Evolutionary conservation across 345 rosid genomes (phyloP), one percentile per base, ranked within the genome.

Genomic region (Carallia brachiata): DNA sequence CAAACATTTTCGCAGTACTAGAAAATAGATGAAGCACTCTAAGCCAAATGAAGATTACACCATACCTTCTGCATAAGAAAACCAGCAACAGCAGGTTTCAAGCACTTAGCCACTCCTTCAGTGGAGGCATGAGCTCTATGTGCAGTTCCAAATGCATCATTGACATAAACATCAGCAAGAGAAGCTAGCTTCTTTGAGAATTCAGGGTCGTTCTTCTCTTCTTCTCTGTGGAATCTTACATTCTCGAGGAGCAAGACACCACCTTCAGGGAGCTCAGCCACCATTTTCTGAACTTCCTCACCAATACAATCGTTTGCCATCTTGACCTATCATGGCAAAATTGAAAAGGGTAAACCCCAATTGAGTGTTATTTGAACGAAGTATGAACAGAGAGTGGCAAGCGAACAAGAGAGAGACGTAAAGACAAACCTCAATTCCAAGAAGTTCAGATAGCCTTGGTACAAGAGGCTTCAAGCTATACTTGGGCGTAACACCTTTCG

Each of bases 81-180:
- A 65, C 98, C 98, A 70, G 98, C 96, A 68, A 93, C 96, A 1
- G 98, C 86, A 69, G 98, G 98, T 81, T 88, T 93, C 92, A 93
- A 85, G 73, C 34, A 73, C 28, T 77, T 72, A 12, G 98, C 88
- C 61, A 89, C 98, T 47, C 98, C 98, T 72, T 93, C 97, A 6
- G 97, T 93, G 31, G 98, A 93, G 54, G 98, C 97, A 84, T 93
- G 98, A 67, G 98, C 98, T 77, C 98, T 80, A 62, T 93, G 98
- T 23, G 98, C 98, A 71, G 98, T 89, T 36, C 98, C 98, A 16
- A 93, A 93, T 16, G 80, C 80, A 62, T 77, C 80, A 68, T 77
- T 77, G 9, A 77, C 80, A 52, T 71, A 77, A 8, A 77, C 36
- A 67, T 77, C 80, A 23, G 80, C 80, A 10, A 77, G 64, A 28